These are phyloP conservation scores for Rickenella mellea DNA, from an alignment of 768 basidiomycete genomes.

Conservation along the genomic window DNA sequence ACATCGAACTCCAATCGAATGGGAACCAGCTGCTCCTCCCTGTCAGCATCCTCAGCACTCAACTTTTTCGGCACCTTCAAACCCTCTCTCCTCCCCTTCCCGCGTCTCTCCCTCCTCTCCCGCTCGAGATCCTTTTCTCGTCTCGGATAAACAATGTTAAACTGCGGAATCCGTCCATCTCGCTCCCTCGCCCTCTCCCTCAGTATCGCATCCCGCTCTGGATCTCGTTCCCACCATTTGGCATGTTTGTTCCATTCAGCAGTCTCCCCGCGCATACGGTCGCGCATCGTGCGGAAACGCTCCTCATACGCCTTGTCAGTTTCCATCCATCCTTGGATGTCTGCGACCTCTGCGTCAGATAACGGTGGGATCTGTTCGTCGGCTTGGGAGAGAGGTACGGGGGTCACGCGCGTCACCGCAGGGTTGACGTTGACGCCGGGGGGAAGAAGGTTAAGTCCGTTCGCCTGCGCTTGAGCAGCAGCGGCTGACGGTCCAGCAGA, in stretches of 20 bases:
- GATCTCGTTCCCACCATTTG: constrained; percentile 14
- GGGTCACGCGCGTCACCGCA: constrained; percentile 47
- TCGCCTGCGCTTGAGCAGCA: too few relatives aligned
- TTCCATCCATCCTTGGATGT: constrained; percentile 55
- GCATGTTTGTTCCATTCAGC: constrained; percentile 3
- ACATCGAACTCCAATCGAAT: constrained; percentile 96
- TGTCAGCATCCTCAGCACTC: constrained; percentile 42
- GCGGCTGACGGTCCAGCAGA: constrained; percentile 16
- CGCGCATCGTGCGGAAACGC: not conserved
- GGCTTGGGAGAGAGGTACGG: constrained; percentile 52
- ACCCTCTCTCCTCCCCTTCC: constrained; percentile 54
- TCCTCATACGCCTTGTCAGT: constrained; percentile 33
- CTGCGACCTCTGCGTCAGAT: constrained; percentile 34
- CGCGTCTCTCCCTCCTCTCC: constrained; percentile 33
- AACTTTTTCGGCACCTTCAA: constrained; percentile 66
- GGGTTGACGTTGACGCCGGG: constrained; percentile 40
- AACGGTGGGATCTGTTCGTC: constrained; percentile 46
- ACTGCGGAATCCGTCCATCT: constrained; percentile 17
- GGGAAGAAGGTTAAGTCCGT: constrained; percentile 32
- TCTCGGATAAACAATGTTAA: constrained; percentile 49
- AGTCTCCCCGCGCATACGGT: constrained; percentile 11
- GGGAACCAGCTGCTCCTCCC: constrained; percentile 80
- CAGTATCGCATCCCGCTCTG: constrained; percentile 15
- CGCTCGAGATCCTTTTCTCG: constrained; percentile 24
- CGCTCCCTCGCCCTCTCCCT: constrained; percentile 12